A percentile compares a stretch with the other conserved stretches of the same genome.
These are phyloP conservation scores for Chaetomium fimeti DNA, from an alignment of 495 filamentous ascomycete species.

Conservation along the genomic window DNA sequence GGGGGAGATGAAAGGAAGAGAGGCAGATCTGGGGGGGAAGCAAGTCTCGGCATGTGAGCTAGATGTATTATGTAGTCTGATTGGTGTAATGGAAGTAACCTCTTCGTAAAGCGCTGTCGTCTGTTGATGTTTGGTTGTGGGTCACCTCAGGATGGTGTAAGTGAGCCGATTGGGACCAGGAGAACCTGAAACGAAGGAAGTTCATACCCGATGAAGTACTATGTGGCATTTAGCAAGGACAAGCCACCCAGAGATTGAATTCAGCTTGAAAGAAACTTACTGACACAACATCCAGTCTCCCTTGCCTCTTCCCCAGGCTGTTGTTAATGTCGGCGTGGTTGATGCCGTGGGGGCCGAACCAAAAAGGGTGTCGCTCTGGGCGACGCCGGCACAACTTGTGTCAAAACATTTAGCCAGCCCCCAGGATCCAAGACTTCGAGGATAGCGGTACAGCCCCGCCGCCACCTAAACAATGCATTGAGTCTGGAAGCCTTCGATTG, in stretches of 20 bases:
- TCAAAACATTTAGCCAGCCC: constrained; percentile 24
- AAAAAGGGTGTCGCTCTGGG: constrained; percentile 13
- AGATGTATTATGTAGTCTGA: too few species aligned
- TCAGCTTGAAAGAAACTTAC: constrained; percentile 2
- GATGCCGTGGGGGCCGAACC: constrained; percentile 24
- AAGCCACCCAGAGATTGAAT: not conserved
- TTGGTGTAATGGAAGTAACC: too few species aligned
- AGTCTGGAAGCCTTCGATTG: constrained; percentile 18
- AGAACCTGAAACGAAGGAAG: not conserved
- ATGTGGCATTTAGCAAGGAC: not conserved
- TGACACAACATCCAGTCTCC: not conserved
- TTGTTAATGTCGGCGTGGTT: constrained; percentile 28
- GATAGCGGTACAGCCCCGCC: not conserved
- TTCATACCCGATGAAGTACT: not conserved
- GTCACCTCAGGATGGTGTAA: not conserved
- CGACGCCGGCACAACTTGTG: constrained; percentile 11
- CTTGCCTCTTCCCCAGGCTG: constrained; percentile 20
- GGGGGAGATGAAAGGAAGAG: constrained; percentile 3
- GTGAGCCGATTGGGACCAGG: not conserved
- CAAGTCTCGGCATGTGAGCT: too few species aligned
- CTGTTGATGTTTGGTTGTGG: not conserved
- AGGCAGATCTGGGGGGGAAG: not conserved
- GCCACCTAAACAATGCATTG: constrained; percentile 13
- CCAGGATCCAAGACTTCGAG: constrained; percentile 10
- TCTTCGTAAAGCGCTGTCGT: too few species aligned